Base-by-base conservation (phyloP, 148 eudicot species). In the Nepenthes mirabilis region DNA sequence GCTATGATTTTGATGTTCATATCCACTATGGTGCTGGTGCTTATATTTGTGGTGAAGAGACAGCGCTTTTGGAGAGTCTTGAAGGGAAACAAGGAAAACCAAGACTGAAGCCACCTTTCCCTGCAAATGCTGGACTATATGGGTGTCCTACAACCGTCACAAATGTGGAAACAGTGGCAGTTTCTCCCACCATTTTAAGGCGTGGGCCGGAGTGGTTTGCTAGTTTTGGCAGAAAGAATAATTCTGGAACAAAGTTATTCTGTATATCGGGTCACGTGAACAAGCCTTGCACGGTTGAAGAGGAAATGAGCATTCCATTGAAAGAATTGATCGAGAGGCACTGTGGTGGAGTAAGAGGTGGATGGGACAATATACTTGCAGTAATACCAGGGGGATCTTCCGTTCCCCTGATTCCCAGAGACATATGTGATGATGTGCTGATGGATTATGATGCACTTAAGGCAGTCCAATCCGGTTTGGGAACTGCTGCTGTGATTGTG, bases 1-100 rank as follows among this genome's bases (percentile, higher is more conserved):
- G 97, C 65, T 91, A 88, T 57, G 94, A 91, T 75, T 91, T 88
- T 69, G 97, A 91, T 36, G 93, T 91, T 52, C 81, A 85, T 76
- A 85, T 88, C 61, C 97, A 91, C 58, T 88, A 70, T 77, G 97
- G 97, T 64, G 97, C 96, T 59, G 97, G 97, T 57, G 96, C 96
- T 43, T 91, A 91, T 64, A 88, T 91, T 11, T 88, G 97, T 67
- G 97, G 97, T 65, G 97, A 91, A 72, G 97, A 91, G 72, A 91
- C 97, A 2, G 97, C 97, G 34, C 90, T 91, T 59, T 66, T 91
- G 65, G 96, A 91, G 77, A 85, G 94, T 74, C 88, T 91, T 43
- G 97, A 91, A 74, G 97, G 97, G 33, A 88, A 88, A 59, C 97
- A 88, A 80, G 97, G 96, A 35, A 91, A 91, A 70, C 97, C 97